Base-by-base conservation (phyloP, 108 stramenopile species). In the Conticribra guillardii region DNA sequence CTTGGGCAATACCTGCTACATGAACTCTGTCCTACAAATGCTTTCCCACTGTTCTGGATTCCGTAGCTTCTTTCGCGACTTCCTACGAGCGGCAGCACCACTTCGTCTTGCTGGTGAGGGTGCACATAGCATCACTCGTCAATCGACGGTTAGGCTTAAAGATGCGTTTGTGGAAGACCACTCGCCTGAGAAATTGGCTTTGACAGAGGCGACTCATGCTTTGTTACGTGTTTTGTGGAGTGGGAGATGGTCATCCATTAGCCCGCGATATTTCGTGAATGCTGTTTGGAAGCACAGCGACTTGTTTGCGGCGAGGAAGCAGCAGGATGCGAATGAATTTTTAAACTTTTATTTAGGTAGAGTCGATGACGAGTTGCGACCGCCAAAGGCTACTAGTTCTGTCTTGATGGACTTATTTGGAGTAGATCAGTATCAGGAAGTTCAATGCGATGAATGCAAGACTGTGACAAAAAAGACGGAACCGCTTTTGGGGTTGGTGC, bases 1-100 rank as follows among this genome's bases (percentile, higher is more conserved):
- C 81, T 78, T 96, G 32, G 95, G 95, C 4, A 94, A 94, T 75
- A 85, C 87, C 0, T 96, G 95, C 84, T 95, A 95, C 71, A 73
- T 93, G 86, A 93, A 89, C 82, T 71, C 67, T 29, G 87, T 87
- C 27, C 32, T 89, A 1, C 95, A 95, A 85, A 57, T 86, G 56
- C 68, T 95, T 15, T 83, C 77, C n/a, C 67, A 84, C 73, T 59
- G 72, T 80, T 33, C 77, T 11, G 69, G 66, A 52, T 73, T 82
- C 46, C 61, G 75, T 22, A 67, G 71, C 52, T 74, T 70, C 61
- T 74, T 74, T 45, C 54, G 73, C 17, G 73, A 74, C 18, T 74
- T 74, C 31, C 37, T 80, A 24, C 59, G 60, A 18, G 67, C 68
- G 11, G 68, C 73, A 11, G 73, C 74, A 32, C 80, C 80, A 8